Conservation (phyloP, 192 early-diverging fungal species). For the Chytriomyces confervae region DNA sequence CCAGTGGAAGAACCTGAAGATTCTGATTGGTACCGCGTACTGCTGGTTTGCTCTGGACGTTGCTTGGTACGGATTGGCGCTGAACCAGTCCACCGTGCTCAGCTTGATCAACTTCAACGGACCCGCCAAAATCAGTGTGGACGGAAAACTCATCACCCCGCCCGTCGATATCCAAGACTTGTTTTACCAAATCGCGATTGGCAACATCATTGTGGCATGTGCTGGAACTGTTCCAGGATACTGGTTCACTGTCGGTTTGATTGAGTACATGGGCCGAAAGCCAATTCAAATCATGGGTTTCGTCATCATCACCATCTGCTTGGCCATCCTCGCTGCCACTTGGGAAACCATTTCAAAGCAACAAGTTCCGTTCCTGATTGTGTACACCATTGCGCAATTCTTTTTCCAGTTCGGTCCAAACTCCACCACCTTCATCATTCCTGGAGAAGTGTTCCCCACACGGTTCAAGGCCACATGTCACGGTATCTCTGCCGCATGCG, state of each 20-base stretch:
- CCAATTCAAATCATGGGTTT: slow-evolving; percentile 93
- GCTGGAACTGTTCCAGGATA: slow-evolving; percentile 83
- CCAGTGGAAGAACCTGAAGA: slow-evolving; percentile 79
- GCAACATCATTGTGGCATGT: slow-evolving; percentile 87
- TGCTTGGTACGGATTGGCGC: slow-evolving; percentile 56
- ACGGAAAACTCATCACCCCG: slow-evolving; percentile 10
- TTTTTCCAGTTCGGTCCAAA: slow-evolving; percentile 98
- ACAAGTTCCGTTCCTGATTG: slow-evolving; percentile 48
- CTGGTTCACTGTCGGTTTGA: slow-evolving; percentile 89
- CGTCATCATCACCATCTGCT: slow-evolving; percentile 74
- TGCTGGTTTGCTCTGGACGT: slow-evolving; percentile 59
- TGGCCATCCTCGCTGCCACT: slow-evolving; percentile 55
- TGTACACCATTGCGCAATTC: slow-evolving; percentile 56
- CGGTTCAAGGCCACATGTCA: slow-evolving; percentile 76
- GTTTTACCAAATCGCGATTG: slow-evolving; percentile 63
- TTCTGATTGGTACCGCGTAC: slow-evolving; percentile 63
- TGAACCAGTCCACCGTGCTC: slow-evolving; percentile 32
- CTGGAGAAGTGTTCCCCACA: slow-evolving; percentile 76
- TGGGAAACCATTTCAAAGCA: slow-evolving; percentile 38
- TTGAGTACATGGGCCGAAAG: slow-evolving; percentile 89
- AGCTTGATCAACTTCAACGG: slow-evolving; percentile 43
- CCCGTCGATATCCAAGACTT: slow-evolving; percentile 59
- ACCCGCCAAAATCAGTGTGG: slow-evolving; percentile 21
- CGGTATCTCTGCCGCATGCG: slow-evolving; percentile 79
- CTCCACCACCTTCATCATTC: slow-evolving; percentile 82